Evolutionary conservation across 1,284 basidiomycete genomes (phyloP).

Genomic region (Puccinia novopanici): DNA sequence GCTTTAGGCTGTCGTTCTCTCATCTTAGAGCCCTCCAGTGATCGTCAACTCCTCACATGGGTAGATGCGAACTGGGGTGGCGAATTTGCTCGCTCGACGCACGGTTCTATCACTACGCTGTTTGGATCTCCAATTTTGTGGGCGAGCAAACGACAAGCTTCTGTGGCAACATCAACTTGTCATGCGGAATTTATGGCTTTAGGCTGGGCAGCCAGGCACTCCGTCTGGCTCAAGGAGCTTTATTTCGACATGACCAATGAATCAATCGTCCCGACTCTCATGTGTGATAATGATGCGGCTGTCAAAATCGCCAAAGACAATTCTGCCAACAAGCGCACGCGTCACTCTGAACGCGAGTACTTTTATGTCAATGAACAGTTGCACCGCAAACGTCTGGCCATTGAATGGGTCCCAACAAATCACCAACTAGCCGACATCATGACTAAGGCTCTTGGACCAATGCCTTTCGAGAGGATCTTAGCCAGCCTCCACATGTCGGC

Average conservation of each 20-base stretch:
- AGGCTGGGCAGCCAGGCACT: no score
- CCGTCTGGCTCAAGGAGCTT: slow-evolving; percentile 15
- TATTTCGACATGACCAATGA: slow-evolving; percentile 12
- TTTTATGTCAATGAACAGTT: no score
- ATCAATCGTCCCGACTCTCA: not conserved
- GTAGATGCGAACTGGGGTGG: slow-evolving; percentile 21
- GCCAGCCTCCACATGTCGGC: not conserved
- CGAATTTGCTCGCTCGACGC: not conserved
- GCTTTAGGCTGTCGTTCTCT: not conserved
- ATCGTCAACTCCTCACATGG: not conserved
- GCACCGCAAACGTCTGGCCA: no score
- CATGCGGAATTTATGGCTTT: no score
- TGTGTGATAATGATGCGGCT: slow-evolving; percentile 8
- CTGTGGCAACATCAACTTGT: not conserved
- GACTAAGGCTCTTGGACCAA: slow-evolving; percentile 17
- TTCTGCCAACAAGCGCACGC: slow-evolving; percentile 5
- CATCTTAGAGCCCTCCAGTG: not conserved
- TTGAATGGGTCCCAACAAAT: no score
- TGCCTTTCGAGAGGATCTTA: slow-evolving; percentile 6
- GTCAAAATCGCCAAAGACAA: slow-evolving; percentile 19
- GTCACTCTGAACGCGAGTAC: not conserved
- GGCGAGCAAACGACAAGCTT: not conserved
- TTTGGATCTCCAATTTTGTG: slow-evolving; percentile 5
- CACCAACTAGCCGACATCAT: slow-evolving; percentile 9
- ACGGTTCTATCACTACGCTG: not conserved